phyloP scores from a whole-genome alignment of 331 rosid species.

The Phaseolus coccineus region DNA sequence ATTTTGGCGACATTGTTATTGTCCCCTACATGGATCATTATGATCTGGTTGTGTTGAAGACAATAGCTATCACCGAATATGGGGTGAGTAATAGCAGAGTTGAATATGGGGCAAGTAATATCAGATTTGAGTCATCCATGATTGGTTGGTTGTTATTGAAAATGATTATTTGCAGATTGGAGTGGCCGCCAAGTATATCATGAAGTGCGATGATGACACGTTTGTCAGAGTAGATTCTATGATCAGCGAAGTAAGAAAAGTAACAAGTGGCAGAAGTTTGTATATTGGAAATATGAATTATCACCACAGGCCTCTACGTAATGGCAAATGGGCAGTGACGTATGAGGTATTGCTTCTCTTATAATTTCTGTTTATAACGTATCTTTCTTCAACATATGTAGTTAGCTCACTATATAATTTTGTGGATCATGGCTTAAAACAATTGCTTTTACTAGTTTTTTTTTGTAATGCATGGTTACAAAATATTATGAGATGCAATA shows the following conservation, averaged over 20 bases:
- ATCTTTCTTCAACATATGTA: slow-evolving; percentile 3
- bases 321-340: slow-evolving; percentile 94
- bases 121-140: background rate
- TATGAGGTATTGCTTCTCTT: slow-evolving; percentile 63
- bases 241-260: slow-evolving; percentile 69
- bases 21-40: slow-evolving; percentile 92
- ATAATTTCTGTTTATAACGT: background rate
- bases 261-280: slow-evolving; percentile 57
- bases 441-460: background rate
- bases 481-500: background rate
- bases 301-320: slow-evolving; percentile 83
- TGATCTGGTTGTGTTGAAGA: slow-evolving; percentile 90
- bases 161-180: slow-evolving; percentile 61
- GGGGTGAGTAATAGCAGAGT: slow-evolving; percentile 69
- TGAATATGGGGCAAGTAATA: slow-evolving; percentile 73
- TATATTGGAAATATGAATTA: slow-evolving; percentile 90
- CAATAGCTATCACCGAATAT: slow-evolving; percentile 87
- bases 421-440: background rate
- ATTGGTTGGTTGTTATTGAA: background rate
- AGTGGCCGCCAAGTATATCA: slow-evolving; percentile 71
- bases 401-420: background rate
- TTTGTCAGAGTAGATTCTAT: slow-evolving; percentile 87
- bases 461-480: background rate
- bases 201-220: slow-evolving; percentile 98
- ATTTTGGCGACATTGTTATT: slow-evolving; percentile 78